Conservation (phyloP, 129 eudicot genomes). For the Erigeron canadensis region DNA sequence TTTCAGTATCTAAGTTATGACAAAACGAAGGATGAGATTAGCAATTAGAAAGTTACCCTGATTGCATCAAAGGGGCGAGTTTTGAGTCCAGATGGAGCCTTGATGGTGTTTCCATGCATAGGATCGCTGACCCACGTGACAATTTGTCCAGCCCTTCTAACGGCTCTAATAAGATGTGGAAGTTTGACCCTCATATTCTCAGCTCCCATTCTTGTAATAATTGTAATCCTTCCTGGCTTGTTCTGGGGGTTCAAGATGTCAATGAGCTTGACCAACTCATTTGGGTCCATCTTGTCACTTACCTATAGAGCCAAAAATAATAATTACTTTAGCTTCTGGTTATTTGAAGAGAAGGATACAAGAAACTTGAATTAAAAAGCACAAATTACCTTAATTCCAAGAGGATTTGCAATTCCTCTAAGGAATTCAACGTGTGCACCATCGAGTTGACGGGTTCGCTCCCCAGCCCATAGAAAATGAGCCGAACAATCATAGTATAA, state of each 20-base stretch:
- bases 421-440: constrained; percentile 95
- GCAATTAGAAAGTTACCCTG: constrained; percentile 51
- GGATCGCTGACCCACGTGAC: constrained; percentile 98
- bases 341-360: constrained; percentile 1
- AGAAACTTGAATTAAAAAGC: neutral
- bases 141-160: constrained; percentile 77
- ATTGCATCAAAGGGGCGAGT: constrained; percentile 94
- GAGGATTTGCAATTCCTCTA: constrained; percentile 92
- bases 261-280: constrained; percentile 78
- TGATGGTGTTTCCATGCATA: constrained; percentile 96
- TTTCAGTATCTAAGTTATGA: neutral
- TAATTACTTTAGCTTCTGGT: constrained; percentile 9
- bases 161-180: constrained; percentile 93
- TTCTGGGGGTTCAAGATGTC: constrained; percentile 88
- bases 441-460: constrained; percentile 88
- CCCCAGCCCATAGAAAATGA: constrained; percentile 93
- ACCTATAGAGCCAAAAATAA: constrained; percentile 59
- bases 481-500: constrained; percentile 90
- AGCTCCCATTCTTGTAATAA: constrained; percentile 89
- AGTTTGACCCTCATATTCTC: constrained; percentile 98
- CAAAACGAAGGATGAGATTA: neutral
- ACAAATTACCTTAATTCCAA: constrained; percentile 78
- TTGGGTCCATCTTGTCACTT: constrained; percentile 94
- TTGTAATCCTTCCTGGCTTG: constrained; percentile 52
- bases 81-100: constrained; percentile 92